Evolutionary conservation across 768 basidiomycete genomes (phyloP), one percentile per base, ranked within the genome.

Genomic region (Holtermanniella nyarrowii): DNA sequence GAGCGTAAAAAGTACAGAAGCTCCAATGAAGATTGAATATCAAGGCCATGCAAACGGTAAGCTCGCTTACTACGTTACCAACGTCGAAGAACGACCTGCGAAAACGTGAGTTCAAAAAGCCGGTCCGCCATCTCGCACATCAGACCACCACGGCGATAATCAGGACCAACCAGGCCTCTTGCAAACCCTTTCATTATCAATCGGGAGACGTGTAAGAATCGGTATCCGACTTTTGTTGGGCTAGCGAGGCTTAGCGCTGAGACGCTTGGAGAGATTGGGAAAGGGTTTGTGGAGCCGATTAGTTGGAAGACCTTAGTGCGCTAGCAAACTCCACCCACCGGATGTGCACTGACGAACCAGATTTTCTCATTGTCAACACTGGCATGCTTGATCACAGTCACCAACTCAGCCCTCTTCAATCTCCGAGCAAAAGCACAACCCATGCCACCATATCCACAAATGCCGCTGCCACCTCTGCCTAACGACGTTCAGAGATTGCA

Each of bases 181-280:
- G 48, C 27, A 43, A 13, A 31, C 52, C 3, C 57, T 55, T 2
- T 56, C 26, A 31, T 16, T 49, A 52, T n/a, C 45, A 79, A 79
- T 54, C 97, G 93, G 93, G 86, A 93, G 65, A 79, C 80, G 4
- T 96, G 90, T 68, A 93, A 93, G 91, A 83, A 85, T 72, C 83
- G 87, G 53, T 90, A 96, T 76, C 88, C 91, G 49, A 82, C 83
- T 18, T 82, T 84, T 39, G 80, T 91, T 40, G 88, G 88, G 1
- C 85, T 88, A 52, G 87, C 89, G 53, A 82, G 80, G 62, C 84
- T 99, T 58, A 83, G 86, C 42, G 90, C 91, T 51, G 89, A 96
- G 76, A 81, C 95, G 52, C 83, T 97, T 71, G 93, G 88, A 47
- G 91, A 95, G 66, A 85, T 96, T 42, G 83, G 96, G 58, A 95